Base-by-base conservation (phyloP, 2,329 filamentous ascomycete species). In the Pseudonectria foliicola region DNA sequence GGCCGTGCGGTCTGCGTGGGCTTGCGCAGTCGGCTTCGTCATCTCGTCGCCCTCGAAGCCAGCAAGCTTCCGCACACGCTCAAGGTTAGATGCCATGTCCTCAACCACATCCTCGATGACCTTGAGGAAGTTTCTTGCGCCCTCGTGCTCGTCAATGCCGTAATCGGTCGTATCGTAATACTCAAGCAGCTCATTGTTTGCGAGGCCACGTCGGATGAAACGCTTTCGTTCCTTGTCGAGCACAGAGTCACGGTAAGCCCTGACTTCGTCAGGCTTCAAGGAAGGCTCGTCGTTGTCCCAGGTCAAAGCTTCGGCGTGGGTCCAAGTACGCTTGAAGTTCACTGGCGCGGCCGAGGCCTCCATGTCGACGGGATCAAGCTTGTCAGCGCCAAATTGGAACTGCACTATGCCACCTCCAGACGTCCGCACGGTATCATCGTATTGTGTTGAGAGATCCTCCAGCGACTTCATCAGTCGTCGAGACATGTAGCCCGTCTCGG, bases 401-500 rank as follows among this genome's bases (percentile, higher is more conserved):
- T 98, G 92, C 3, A 98, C 88, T 41, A 98, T 83, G 23, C 80
- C 81, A 7, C 85, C 85, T 2, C 82, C 82, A 1, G 89, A 95
- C 18, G 90, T 96, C 37, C 92, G 79, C 1, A 98, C 90, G 0
- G 92, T 98, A 52, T 93, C 78, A 52, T 98, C 92, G 52, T 98
- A 98, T 51, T 88, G 80, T 1, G 85, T 87, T 1, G 89, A 95
- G 3, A 96, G 67, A 68, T 98, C 92, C 57, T 98, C 92, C 31
- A 98, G 66, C 3, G 87, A 95, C 63, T 98, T 98, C 90, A 98
- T 98, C 56, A 98, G 62, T 49, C 92, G 81, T 64, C 92, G 82
- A 44, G 90, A 96, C 92, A 98, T 98, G 65, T 98, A 98, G 45
- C 92, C 92, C 10, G 92, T 98, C 62, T 98, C 92, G 34, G 92